phyloP scores from a whole-genome alignment of 495 filamentous ascomycete genomes.

The Endocarpon pusillum region DNA sequence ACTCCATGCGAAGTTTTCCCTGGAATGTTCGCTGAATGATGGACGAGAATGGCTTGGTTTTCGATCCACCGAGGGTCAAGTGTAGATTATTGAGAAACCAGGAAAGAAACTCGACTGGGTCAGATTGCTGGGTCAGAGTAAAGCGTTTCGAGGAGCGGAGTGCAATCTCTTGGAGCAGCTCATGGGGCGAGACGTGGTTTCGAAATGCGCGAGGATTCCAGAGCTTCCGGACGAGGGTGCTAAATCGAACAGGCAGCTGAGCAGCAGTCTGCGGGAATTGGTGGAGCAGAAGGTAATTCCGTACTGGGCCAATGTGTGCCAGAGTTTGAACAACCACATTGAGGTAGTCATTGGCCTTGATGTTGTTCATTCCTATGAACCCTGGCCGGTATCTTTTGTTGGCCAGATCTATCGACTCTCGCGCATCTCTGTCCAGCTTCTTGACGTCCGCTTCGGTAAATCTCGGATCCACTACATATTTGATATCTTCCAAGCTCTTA shows the following conservation, averaged over 20 bases:
- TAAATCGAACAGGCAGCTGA: constrained; percentile 58
- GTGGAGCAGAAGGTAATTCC: constrained; percentile 87
- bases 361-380: constrained; percentile 98
- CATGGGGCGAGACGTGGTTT: constrained; percentile 90
- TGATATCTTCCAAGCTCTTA: constrained; percentile 95
- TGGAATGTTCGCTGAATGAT: constrained; percentile 88
- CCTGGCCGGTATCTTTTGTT: constrained; percentile 78
- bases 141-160: constrained; percentile 82
- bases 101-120: constrained; percentile 88
- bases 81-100: constrained; percentile 97
- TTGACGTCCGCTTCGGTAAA: constrained; percentile 63
- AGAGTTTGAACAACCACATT: constrained; percentile 93
- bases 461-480: constrained; percentile 90
- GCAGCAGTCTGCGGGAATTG: constrained; percentile 30
- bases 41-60: constrained; percentile 62
- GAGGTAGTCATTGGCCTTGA: constrained; percentile 97
- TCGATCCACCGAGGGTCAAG: constrained; percentile 75
- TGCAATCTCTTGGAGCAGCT: constrained; percentile 87
- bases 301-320: constrained; percentile 73
- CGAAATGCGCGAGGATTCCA: constrained; percentile 98
- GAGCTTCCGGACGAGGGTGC: constrained; percentile 84
- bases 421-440: constrained; percentile 61
- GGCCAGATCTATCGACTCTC: constrained; percentile 57
- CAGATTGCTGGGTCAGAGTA: constrained; percentile 77
- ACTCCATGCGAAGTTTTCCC: constrained; percentile 78